phyloP scores from a whole-genome alignment of 768 basidiomycete genomes.

The Pleurotus tuber-regium region DNA sequence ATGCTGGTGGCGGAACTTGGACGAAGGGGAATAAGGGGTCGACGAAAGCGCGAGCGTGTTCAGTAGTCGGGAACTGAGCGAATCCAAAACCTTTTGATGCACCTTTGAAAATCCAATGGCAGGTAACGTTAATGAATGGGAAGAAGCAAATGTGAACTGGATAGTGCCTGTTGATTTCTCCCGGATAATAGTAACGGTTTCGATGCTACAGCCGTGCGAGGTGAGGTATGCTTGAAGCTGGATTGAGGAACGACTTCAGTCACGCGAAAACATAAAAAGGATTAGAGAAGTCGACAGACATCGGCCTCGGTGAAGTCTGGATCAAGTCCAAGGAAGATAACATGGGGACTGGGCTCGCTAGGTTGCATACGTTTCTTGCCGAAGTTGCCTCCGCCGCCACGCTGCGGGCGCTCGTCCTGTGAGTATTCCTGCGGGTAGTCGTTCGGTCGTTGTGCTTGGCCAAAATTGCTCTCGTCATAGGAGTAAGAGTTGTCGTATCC shows the following conservation, averaged over 20 bases:
- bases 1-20: slow-evolving; percentile 87
- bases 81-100: slow-evolving; percentile 96
- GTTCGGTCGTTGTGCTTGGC: slow-evolving; percentile 27
- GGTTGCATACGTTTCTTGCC: slow-evolving; percentile 77
- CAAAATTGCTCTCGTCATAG: slow-evolving; percentile 38
- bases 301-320: slow-evolving; percentile 91
- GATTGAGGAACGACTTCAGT: slow-evolving; percentile 37
- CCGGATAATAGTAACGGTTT: slow-evolving; percentile 93
- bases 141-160: slow-evolving; percentile 71
- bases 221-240: slow-evolving; percentile 81
- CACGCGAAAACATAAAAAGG: slow-evolving; percentile 26
- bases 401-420: slow-evolving; percentile 50
- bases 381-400: slow-evolving; percentile 36
- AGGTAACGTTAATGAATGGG: slow-evolving; percentile 69
- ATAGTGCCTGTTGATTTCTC: slow-evolving; percentile 94
- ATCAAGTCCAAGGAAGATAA: slow-evolving; percentile 94
- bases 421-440: slow-evolving; percentile 45
- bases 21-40: slow-evolving; percentile 89
- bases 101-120: slow-evolving; percentile 76
- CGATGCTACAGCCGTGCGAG: slow-evolving; percentile 69
- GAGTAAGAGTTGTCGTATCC: slow-evolving; percentile 48
- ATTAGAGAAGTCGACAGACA: slow-evolving; percentile 56
- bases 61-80: slow-evolving; percentile 84
- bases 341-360: slow-evolving; percentile 87
- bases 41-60: slow-evolving; percentile 89